Base-by-base conservation (phyloP, 1,284 basidiomycete genomes). In the Sphaerobolus stellatus region DNA sequence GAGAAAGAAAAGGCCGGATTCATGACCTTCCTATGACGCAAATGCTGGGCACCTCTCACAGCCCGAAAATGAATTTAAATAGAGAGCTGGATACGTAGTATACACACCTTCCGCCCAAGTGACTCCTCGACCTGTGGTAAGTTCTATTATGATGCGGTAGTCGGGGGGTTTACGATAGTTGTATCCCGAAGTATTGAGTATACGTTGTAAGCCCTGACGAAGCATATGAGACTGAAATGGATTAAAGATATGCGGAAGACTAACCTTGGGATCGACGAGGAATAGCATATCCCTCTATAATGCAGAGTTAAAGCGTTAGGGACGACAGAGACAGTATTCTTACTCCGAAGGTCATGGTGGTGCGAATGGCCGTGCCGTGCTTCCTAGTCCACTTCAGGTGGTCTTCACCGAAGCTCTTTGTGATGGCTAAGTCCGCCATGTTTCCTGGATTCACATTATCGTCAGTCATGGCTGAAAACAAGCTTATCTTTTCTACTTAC, bases 321-420 rank as follows among this genome's bases (percentile, higher is more conserved):
- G 31, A 1, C 8, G n/a, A 16, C 3, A 20, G 34, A 22, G 11
- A 41, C 16, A n/a, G 13, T n/a, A 3, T 40, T 18, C 41, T 16
- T 30, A 52, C 50, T 9, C 50, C 50, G 31, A 52, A 31, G 11
- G 20, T n/a, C 6, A 28, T 41, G 22, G 18, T 24, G 13, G 45
- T 27, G n/a, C 28, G 28, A 2, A 52, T 18, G 6, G 43, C 41
- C 14, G 24, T 45, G 1, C 50, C 50, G 45, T 45, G 45, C 22
- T 52, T 31, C 16, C 34, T 43, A 24, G 29, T 45, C 50, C 50
- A 52, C 9, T 16, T 22, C 20, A 52, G 45, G 9, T 43, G 34
- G n/a, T 38, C 41, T n/a, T 52, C 50, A 20, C 41, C 43, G 8
- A 33, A 5, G 28, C 45, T 28, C 28, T 46, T 31, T 7, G 50